These are phyloP conservation scores for Carex cristatella DNA, from an alignment of 176 grass and related monocot species.

Conservation along the genomic window DNA sequence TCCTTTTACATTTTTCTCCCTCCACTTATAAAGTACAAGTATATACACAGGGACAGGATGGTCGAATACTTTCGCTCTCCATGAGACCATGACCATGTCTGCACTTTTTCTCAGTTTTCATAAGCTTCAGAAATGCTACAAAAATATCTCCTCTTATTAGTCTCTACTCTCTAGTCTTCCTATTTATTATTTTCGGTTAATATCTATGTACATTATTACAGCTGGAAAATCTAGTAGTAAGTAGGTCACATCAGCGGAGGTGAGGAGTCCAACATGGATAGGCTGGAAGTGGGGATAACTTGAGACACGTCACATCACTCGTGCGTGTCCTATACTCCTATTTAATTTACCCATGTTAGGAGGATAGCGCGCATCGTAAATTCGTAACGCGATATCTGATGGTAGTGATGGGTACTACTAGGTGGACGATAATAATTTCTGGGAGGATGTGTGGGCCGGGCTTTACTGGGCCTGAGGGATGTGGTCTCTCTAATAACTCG, in stretches of 20 bases:
- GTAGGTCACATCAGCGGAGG: constrained; percentile 1
- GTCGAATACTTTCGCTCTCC: not conserved
- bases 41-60: not conserved
- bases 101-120: not conserved
- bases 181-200: not conserved
- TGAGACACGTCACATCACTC: constrained; percentile 28
- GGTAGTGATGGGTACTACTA: not conserved
- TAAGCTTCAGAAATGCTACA: not conserved
- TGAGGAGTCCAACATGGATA: constrained; percentile 2
- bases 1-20: not conserved
- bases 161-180: no score
- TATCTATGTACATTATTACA: not conserved
- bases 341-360: not conserved
- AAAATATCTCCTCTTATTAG: not conserved
- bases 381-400: not conserved
- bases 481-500: not conserved
- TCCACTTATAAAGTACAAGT: not conserved
- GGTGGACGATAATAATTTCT: not conserved
- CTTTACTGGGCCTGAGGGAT: not conserved
- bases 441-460: not conserved
- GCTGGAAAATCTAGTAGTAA: constrained; percentile 11
- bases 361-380: not conserved
- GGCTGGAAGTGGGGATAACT: not conserved
- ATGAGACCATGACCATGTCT: not conserved
- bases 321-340: not conserved